phyloP scores from a whole-genome alignment of 768 basidiomycete genomes.

The Lentinula sp. region DNA sequence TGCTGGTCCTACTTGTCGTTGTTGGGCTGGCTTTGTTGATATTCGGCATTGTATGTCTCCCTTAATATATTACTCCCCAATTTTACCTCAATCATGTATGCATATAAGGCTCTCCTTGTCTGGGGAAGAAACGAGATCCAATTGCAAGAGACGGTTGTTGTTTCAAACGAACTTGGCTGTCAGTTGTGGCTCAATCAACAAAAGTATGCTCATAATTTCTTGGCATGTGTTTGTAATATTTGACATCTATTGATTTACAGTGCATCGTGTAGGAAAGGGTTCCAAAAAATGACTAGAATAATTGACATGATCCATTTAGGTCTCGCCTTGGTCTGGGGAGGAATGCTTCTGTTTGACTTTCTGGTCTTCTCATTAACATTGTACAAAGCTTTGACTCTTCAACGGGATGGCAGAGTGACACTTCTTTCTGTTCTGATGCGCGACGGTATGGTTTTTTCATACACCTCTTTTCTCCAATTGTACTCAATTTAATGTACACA shows the following conservation, averaged over 20 bases:
- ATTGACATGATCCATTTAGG: background rate
- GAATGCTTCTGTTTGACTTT: slow-evolving; percentile 14
- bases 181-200: background rate
- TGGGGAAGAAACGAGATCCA: background rate
- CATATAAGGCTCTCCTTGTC: background rate
- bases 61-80: background rate
- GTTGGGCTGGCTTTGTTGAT: background rate
- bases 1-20: background rate
- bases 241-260: background rate
- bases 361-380: slow-evolving; percentile 16
- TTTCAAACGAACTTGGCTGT: background rate
- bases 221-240: background rate
- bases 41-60: background rate
- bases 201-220: background rate
- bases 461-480: background rate
- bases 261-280: background rate
- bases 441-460: slow-evolving; percentile 10
- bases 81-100: background rate
- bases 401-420: background rate
- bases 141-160: background rate
- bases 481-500: background rate
- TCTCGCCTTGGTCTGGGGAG: slow-evolving; percentile 12
- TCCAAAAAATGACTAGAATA: background rate
- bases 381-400: slow-evolving; percentile 9
- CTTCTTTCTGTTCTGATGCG: slow-evolving; percentile 10